Evolutionary conservation across 352 stramenopile species (phyloP).

Genomic region (Pythium brachiatum): DNA sequence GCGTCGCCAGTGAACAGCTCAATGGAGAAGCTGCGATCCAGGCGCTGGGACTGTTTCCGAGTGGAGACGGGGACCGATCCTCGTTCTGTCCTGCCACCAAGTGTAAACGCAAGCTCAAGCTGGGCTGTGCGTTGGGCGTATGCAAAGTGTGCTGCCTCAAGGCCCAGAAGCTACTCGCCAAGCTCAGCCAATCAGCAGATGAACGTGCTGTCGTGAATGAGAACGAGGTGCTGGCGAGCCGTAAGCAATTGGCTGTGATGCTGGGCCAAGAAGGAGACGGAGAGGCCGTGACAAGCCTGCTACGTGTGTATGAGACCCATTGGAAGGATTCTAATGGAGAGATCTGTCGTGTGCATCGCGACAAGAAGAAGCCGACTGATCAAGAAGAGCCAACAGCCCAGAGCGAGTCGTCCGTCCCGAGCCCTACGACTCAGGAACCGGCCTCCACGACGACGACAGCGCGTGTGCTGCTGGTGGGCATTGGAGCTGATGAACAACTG

Average conservation of each 20-base stretch:
- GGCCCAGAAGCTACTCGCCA: constrained; percentile 33
- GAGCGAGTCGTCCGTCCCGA: neutral
- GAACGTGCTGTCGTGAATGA: constrained; percentile 2
- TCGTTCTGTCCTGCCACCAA: constrained; percentile 33
- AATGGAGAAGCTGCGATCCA: constrained; percentile 28
- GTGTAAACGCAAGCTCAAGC: constrained; percentile 49
- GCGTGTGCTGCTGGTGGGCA: constrained; percentile 87
- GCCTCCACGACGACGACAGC: constrained; percentile 40
- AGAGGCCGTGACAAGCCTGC: constrained; percentile 17
- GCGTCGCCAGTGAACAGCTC: constrained; percentile 20
- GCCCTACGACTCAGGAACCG: neutral
- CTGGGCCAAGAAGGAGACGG: constrained; percentile 18
- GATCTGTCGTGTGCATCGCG: constrained; percentile 37
- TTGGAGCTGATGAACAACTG: constrained; percentile 96
- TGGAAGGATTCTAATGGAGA: neutral
- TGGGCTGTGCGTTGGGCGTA: constrained; percentile 37
- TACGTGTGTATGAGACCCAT: constrained; percentile 6
- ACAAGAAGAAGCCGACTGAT: constrained; percentile 5
- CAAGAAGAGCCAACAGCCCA: neutral
- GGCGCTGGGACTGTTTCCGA: constrained; percentile 30
- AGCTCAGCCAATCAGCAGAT: constrained; percentile 5
- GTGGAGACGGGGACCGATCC: neutral
- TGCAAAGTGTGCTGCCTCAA: constrained; percentile 54
- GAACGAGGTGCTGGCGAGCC: constrained; percentile 10
- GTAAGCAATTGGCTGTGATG: constrained; percentile 31